Conservation (phyloP, 2,329 filamentous ascomycete genomes). For the Curvularia sp. region DNA sequence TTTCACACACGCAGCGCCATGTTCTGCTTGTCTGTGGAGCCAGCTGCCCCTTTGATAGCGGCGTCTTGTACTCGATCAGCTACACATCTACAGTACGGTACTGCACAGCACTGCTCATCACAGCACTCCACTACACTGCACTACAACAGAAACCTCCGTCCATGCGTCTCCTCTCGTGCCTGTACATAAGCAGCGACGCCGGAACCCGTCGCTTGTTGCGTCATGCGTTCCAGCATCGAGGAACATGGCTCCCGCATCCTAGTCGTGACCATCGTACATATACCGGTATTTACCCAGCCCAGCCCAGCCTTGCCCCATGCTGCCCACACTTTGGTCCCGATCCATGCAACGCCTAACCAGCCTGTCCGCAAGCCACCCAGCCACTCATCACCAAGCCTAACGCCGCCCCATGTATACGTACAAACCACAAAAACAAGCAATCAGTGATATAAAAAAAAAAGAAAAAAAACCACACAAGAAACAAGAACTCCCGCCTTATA, state of each 20-base stretch:
- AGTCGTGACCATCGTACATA: background rate
- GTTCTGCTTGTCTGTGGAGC: no score
- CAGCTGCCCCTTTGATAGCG: no score
- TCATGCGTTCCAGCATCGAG: constrained; percentile 22
- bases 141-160: no score
- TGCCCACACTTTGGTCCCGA: constrained; percentile 12
- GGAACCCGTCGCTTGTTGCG: constrained; percentile 16
- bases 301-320: constrained; percentile 2
- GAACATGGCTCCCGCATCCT: constrained; percentile 11
- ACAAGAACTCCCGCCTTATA: background rate
- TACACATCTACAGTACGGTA: no score
- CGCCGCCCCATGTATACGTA: constrained; percentile 1
- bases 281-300: constrained; percentile 9
- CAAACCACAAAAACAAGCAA: background rate
- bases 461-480: background rate
- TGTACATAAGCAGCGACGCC: background rate
- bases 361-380: background rate
- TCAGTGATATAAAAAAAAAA: background rate
- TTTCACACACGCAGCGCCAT: no score
- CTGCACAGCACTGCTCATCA: no score
- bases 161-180: background rate
- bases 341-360: background rate
- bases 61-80: no score
- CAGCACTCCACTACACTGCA: no score
- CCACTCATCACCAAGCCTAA: constrained; percentile 6